Evolutionary conservation across 1,284 basidiomycete genomes (phyloP), one percentile per base, ranked within the genome.

Genomic region (Clitocybe nebularis): DNA sequence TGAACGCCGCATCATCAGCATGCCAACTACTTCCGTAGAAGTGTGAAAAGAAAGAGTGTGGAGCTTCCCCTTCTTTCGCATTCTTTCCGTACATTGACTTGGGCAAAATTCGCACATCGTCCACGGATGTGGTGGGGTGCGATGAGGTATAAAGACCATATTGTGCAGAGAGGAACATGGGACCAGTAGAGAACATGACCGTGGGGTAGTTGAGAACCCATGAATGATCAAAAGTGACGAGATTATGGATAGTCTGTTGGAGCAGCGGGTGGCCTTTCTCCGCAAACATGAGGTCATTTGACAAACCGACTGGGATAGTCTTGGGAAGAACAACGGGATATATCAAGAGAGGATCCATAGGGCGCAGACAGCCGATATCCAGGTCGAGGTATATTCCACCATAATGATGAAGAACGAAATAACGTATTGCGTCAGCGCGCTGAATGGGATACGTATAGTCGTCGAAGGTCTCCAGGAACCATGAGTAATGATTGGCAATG

Each of bases 141-240:
- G 84, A 75, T 23, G 88, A 73, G 21, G 84, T 79, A 68, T 87
- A 93, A 46, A 90, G 72, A 43, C 89, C 83, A 63, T 93, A 89
- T 64, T 95, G 83, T 14, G 88, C 80, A 2, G 90, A 90, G 17
- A 97, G 66, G 69, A 93, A 91, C 91, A 94, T 92, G 62, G 92
- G 84, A 1, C 95, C 95, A 0, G 96, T 99, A 37, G 92, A 93
- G 71, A 99, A 99, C 95, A 99, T 99, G 69, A 99, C 95, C 24
- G 95, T 99, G 22, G 96, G 95, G 58, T 99, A 99, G 67, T 97
- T 94, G 58, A 93, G 80, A 41, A 96, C 63, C 81, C 91, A 98
- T 42, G 82, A 79, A 65, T 95, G 91, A 67, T 98, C 89, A 63
- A 95, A 99, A n/a, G 84, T 84, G 57, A 84, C 77, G 49, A 98